Conservation (phyloP, 2,329 filamentous ascomycete genomes). For the Aspergillus pseudoviridinutans region DNA sequence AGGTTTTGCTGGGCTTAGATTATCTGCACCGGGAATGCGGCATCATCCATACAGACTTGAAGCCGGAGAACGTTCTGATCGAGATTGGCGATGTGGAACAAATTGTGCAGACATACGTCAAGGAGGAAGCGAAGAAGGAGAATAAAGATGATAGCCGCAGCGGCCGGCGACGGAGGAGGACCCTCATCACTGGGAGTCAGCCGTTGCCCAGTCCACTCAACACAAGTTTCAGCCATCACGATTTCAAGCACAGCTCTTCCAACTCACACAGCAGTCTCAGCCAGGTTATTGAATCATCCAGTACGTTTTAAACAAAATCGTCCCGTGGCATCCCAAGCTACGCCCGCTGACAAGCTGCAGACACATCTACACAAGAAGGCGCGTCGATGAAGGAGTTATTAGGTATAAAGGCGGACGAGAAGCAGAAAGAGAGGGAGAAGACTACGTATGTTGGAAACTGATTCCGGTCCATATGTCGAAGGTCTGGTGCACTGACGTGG, state of each 20-base stretch:
- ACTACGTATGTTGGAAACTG: slow-evolving; percentile 67
- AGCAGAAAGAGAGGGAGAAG: slow-evolving; percentile 83
- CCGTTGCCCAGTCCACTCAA: slow-evolving; percentile 93
- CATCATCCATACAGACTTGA: slow-evolving; percentile 96
- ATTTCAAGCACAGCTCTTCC: slow-evolving; percentile 59
- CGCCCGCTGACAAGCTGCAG: slow-evolving; percentile 31
- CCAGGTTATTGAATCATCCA: slow-evolving; percentile 69
- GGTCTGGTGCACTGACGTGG: slow-evolving; percentile 8
- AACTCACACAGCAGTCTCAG: slow-evolving; percentile 72
- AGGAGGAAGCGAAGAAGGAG: slow-evolving; percentile 60
- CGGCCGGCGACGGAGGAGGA: slow-evolving; percentile 81
- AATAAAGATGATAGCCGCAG: slow-evolving; percentile 90
- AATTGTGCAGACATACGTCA: slow-evolving; percentile 94
- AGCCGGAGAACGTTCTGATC: slow-evolving; percentile 97
- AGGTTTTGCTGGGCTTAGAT: slow-evolving; percentile 90
- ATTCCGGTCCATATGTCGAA: background rate
- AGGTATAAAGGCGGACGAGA: slow-evolving; percentile 56
- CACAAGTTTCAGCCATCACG: slow-evolving; percentile 65
- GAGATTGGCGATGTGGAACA: slow-evolving; percentile 99
- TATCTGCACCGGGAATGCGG: slow-evolving; percentile 97
- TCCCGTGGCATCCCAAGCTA: slow-evolving; percentile 25
- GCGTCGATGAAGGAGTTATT: slow-evolving; percentile 56
- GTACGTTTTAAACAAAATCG: slow-evolving; percentile 48
- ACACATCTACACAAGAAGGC: slow-evolving; percentile 42
- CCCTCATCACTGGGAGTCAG: slow-evolving; percentile 94